A percentile compares a stretch with the other conserved stretches of the same genome.
phyloP scores from a whole-genome alignment of 306 rosid species.

The Pachyrhizus erosus region DNA sequence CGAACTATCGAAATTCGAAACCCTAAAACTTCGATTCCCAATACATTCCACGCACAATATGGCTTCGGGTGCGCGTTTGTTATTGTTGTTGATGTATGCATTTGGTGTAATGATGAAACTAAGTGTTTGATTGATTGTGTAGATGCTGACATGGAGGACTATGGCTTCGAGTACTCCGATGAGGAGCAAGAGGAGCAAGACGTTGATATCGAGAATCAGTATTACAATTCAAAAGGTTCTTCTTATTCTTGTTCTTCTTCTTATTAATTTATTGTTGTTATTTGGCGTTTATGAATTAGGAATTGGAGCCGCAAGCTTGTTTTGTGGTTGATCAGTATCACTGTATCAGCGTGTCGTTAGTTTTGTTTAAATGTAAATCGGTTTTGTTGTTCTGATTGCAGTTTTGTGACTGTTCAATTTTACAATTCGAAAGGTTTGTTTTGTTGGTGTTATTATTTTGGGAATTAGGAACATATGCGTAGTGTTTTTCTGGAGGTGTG shows the following conservation, averaged over 20 bases:
- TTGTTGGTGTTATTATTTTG: background rate
- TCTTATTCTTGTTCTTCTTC: too few relatives aligned
- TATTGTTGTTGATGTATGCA: background rate
- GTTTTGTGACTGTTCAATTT: too few relatives aligned
- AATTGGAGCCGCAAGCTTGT: background rate
- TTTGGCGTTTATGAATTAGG: background rate
- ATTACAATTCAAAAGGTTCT: too few relatives aligned
- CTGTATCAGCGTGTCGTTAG: background rate
- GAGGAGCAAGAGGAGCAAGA: too few relatives aligned
- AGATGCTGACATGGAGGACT: too few relatives aligned
- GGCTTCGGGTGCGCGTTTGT: constrained; percentile 43
- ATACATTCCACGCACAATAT: background rate
- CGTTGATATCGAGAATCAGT: too few relatives aligned
- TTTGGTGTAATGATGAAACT: background rate
- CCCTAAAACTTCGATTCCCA: constrained; percentile 29
- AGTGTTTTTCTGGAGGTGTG: background rate
- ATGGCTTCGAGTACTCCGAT: too few relatives aligned
- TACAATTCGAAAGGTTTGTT: background rate
- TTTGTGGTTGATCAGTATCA: background rate
- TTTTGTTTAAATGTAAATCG: background rate
- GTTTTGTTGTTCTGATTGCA: background rate
- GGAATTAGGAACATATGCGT: background rate
- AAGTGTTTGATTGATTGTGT: background rate
- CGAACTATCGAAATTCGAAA: background rate
- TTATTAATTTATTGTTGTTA: background rate